Evolutionary conservation across 1,139 yeast genomes (phyloP).

Genomic region (Maudiozyma humilis): DNA sequence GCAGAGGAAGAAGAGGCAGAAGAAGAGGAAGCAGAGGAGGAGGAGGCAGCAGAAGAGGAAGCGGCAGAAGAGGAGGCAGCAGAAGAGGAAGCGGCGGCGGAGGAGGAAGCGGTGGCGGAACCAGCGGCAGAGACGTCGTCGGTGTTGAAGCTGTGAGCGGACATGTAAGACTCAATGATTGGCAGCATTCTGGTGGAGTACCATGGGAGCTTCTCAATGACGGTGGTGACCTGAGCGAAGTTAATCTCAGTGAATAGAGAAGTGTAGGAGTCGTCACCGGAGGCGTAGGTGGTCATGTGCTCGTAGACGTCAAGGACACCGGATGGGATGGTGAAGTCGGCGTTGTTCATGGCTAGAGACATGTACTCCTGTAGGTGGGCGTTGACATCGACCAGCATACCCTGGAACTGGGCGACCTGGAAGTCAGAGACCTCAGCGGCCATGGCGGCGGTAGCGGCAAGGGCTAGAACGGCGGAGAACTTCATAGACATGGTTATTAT

Average conservation of each 20-base stretch:
- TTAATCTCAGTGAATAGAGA: constrained; percentile 29
- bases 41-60: constrained; percentile 9
- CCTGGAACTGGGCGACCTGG: constrained; percentile 18
- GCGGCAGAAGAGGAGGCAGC: constrained; percentile 9
- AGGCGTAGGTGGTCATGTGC: constrained; percentile 35
- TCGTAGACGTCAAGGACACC: constrained; percentile 32
- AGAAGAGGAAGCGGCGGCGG: constrained; percentile 10
- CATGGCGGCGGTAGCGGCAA: constrained; percentile 13
- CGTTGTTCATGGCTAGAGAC: constrained; percentile 16
- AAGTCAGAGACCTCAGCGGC: constrained; percentile 8
- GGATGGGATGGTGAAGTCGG: constrained; percentile 26
- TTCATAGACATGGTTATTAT: constrained; percentile 4
- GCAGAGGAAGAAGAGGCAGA: constrained; percentile 10
- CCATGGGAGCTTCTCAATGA: constrained; percentile 38
- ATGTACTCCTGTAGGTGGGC: constrained; percentile 18
- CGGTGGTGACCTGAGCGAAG: constrained; percentile 27
- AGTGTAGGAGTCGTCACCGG: constrained; percentile 39
- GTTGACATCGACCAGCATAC: constrained; percentile 17
- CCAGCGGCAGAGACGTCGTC: constrained; percentile 12
- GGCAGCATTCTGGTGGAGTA: constrained; percentile 28
- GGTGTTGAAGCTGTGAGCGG: constrained; percentile 22
- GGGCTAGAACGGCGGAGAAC: constrained; percentile 13
- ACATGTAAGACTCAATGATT: constrained; percentile 32
- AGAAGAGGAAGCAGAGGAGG: constrained; percentile 9
- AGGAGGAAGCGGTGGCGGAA: constrained; percentile 8